Evolutionary conservation across 1,284 basidiomycete genomes (phyloP), one percentile per base, ranked within the genome.

Genomic region (Rugosomyces carneus): DNA sequence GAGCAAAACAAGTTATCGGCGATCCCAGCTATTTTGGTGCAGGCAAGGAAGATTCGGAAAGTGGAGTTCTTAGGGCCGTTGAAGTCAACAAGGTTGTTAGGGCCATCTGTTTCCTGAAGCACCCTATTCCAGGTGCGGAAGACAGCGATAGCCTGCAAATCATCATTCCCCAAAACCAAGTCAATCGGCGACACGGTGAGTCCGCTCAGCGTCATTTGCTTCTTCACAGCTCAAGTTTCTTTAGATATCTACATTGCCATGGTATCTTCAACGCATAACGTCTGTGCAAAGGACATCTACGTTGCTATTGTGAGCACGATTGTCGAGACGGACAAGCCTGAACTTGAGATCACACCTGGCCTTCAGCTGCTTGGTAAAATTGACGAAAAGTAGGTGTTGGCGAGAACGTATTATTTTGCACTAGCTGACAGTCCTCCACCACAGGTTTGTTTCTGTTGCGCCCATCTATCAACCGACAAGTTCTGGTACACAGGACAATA

Each of bases 91-190:
- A 92, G 71, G 95, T 99, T 53, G 82, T 99, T 54, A 79, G 96
- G 44, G 95, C 95, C 8, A 99, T 99, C 61, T 99, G 96, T 73
- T 78, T 99, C 66, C 78, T 99, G 64, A 97, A 96, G 72, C 96
- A 99, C 70, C 92, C 95, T 38, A 96, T 99, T 56, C 96, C 96
- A 44, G 93, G 91, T 53, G 99, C 96, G 38, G 94, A 99, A 37
- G 89, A 98, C 61, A 75, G 85, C 43, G 96, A 99, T 72, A 92
- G 88, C 56, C 86, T 87, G 18, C 96, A 99, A 70, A 92, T 99
- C 60, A 94, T 99, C 68, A 96, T 99, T 57, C 96, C 96, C 24
- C 96, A 99, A 72, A 97, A 97, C 68, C 96, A 99, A 70, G 93
- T 99, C 53, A 78, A 80, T 55, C 76, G 96, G 57, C 85, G 89